These are phyloP conservation scores for Chrysophaeum taylorii DNA, from an alignment of 352 stramenopile species.

Conservation along the genomic window DNA sequence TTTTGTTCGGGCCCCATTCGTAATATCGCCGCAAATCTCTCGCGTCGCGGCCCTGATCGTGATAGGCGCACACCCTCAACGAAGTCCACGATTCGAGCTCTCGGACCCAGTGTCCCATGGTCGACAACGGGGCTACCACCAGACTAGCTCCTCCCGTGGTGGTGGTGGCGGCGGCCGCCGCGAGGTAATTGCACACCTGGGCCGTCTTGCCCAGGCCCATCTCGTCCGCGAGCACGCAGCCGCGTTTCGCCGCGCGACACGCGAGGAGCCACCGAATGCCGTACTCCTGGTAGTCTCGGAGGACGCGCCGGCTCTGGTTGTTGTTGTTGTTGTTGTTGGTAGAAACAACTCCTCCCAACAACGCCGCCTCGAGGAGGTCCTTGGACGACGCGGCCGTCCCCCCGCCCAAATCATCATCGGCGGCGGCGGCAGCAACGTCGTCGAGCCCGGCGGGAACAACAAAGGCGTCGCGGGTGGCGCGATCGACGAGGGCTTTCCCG, in stretches of 20 bases:
- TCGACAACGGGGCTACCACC: constrained; percentile 92
- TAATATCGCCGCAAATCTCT: constrained; percentile 94
- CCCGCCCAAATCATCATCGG: neutral
- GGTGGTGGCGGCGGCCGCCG: constrained; percentile 82
- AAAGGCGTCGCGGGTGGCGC: too few species aligned
- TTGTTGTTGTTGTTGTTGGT: constrained; percentile 65
- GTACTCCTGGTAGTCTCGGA: constrained; percentile 97
- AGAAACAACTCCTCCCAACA: too few species aligned
- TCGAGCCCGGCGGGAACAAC: too few species aligned
- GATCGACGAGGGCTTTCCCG: too few species aligned
- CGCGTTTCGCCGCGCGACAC: constrained; percentile 90
- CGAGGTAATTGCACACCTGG: constrained; percentile 82
- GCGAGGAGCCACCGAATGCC: constrained; percentile 98
- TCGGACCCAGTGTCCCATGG: constrained; percentile 93
- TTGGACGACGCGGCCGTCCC: constrained; percentile 24
- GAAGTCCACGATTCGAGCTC: constrained; percentile 64
- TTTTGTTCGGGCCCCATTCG: constrained; percentile 76
- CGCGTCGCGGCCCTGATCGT: constrained; percentile 76
- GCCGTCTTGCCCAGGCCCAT: constrained; percentile 92
- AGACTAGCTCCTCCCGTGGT: constrained; percentile 78
- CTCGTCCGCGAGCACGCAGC: constrained; percentile 97
- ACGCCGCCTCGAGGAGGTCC: too few species aligned
- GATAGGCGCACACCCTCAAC: constrained; percentile 88
- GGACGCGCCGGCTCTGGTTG: too few species aligned
- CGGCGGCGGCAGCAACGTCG: neutral